phyloP scores from a whole-genome alignment of 2,329 filamentous ascomycete species.

The Penicillium oxalicum region DNA sequence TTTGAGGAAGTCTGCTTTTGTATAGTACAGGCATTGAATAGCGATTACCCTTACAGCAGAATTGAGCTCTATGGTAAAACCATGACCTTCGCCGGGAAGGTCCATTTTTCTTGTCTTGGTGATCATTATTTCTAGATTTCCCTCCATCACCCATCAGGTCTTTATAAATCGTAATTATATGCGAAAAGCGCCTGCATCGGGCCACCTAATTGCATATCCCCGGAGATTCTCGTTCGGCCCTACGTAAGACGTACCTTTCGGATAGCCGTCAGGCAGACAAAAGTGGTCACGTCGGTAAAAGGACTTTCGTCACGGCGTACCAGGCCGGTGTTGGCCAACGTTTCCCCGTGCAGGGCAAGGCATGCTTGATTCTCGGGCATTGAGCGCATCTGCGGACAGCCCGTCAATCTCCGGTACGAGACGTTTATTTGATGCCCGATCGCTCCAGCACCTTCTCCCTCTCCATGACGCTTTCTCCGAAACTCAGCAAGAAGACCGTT shows the following conservation, averaged over 20 bases:
- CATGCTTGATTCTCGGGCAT: too few relatives aligned
- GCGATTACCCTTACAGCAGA: slow-evolving; percentile 2
- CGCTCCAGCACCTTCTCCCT: slow-evolving; percentile 75
- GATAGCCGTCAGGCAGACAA: not conserved
- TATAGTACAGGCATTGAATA: slow-evolving; percentile 14
- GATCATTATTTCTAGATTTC: slow-evolving; percentile 3
- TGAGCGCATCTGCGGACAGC: too few relatives aligned
- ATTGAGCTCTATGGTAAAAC: slow-evolving; percentile 4
- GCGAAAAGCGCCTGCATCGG: too few relatives aligned
- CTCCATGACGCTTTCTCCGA: slow-evolving; percentile 84
- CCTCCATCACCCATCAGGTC: not conserved
- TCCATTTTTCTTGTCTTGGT: slow-evolving; percentile 8
- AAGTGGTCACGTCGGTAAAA: not conserved
- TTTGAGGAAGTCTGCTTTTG: slow-evolving; percentile 8
- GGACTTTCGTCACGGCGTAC: too few relatives aligned
- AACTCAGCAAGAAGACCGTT: slow-evolving; percentile 93
- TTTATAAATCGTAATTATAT: too few relatives aligned
- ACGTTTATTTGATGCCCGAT: slow-evolving; percentile 42
- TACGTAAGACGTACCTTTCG: too few relatives aligned
- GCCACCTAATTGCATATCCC: not conserved
- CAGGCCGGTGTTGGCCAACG: too few relatives aligned
- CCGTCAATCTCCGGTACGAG: not conserved
- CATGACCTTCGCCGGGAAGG: slow-evolving; percentile 16
- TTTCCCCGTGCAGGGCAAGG: too few relatives aligned
- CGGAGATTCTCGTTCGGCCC: too few relatives aligned